phyloP scores from a whole-genome alignment of 2,329 filamentous ascomycete species.

The Endothia cerciana region DNA sequence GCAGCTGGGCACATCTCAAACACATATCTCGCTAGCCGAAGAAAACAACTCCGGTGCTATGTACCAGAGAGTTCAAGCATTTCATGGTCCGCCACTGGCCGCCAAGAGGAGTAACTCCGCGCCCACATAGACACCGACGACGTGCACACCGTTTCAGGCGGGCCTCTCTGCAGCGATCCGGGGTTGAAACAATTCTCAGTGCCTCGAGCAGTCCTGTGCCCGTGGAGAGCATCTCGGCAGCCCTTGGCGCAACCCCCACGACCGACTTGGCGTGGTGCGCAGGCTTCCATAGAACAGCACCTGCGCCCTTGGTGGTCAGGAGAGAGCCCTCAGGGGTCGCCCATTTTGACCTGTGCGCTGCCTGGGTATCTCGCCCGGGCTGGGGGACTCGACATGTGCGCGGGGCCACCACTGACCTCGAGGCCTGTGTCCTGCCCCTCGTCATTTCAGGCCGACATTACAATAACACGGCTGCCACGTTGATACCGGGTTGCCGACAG shows the following conservation, averaged over 20 bases:
- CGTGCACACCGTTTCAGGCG: slow-evolving; percentile 3
- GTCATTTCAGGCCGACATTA: background rate
- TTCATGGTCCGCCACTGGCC: background rate
- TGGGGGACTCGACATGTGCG: background rate
- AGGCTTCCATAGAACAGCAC: too few relatives aligned
- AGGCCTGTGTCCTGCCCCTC: background rate
- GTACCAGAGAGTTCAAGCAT: background rate
- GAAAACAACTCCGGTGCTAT: background rate
- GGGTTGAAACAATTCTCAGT: slow-evolving; percentile 3
- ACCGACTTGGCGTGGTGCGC: background rate
- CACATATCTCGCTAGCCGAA: background rate
- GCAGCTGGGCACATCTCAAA: background rate
- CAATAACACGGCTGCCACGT: slow-evolving; percentile 9
- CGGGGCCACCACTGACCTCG: background rate
- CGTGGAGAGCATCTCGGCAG: background rate
- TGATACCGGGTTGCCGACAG: slow-evolving; percentile 4
- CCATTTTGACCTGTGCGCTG: background rate
- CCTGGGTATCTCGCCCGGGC: background rate
- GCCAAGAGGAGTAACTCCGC: slow-evolving; percentile 5
- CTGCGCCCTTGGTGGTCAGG: background rate
- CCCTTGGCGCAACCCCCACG: background rate
- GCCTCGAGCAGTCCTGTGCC: background rate
- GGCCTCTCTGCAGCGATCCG: background rate
- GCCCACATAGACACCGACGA: background rate
- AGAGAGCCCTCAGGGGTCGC: background rate